A percentile compares a stretch with the other conserved stretches of the same genome.
Evolutionary conservation across 1,284 basidiomycete genomes (phyloP).

Genomic region (Lentinula novae-zelandiae): DNA sequence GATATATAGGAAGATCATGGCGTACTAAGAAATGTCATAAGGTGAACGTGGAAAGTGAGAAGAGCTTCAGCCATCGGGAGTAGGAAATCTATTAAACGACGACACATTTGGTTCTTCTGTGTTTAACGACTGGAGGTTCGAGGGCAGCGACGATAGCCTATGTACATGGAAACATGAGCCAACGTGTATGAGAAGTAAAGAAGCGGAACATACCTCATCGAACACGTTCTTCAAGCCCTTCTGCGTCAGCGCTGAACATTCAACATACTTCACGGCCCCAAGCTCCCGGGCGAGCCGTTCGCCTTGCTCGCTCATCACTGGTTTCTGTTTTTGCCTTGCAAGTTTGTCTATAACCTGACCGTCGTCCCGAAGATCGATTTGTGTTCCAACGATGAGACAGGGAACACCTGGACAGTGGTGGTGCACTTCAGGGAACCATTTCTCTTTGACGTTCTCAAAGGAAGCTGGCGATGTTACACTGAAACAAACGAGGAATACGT

Average conservation of each 20-base stretch:
- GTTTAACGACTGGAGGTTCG: conserved; percentile 91
- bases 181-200: conserved; percentile 1
- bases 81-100: conserved; percentile 58
- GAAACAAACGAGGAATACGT: conserved; percentile 99
- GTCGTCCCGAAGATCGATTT: conserved; percentile 97
- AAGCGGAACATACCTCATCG: conserved; percentile 77
- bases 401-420: conserved; percentile 99
- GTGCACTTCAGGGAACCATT: conserved; percentile 99
- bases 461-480: conserved; percentile 98
- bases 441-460: conserved; percentile 99
- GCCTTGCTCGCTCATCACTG: conserved; percentile 85
- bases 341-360: conserved; percentile 92
- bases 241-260: conserved; percentile 98
- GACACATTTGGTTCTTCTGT: conserved; percentile 75
- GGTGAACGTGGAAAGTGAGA: conserved; percentile 12
- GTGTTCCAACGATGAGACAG: conserved; percentile 98
- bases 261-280: conserved; percentile 98
- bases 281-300: conserved; percentile 93
- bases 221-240: conserved; percentile 99
- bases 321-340: conserved; percentile 92
- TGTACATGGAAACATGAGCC: conserved; percentile 13
- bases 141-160: conserved; percentile 98
- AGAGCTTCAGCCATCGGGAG: conserved; percentile 22
- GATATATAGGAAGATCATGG: conserved; percentile 18
- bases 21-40: conserved; percentile 9